These are phyloP conservation scores for Phytophthora niederhauseri DNA, from an alignment of 352 stramenopile species.

Conservation along the genomic window DNA sequence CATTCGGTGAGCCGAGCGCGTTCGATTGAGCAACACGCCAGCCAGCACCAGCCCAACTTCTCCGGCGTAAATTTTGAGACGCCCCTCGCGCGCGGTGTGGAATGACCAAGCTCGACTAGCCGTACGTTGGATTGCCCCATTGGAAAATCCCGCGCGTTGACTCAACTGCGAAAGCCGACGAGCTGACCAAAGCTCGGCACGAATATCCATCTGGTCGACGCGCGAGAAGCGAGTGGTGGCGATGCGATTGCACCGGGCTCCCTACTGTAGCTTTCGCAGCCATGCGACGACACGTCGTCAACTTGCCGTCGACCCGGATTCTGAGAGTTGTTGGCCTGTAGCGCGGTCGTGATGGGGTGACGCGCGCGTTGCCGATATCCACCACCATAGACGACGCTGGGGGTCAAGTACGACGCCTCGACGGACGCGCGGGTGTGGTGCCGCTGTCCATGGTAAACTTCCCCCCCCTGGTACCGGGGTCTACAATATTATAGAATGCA, in stretches of 20 bases:
- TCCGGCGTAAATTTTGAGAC: slow-evolving; percentile 14
- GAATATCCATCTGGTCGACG: slow-evolving; percentile 26
- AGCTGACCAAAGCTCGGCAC: not conserved
- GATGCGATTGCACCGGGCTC: not conserved
- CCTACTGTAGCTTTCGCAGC: slow-evolving; percentile 1
- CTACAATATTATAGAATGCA: not conserved
- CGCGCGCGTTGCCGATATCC: slow-evolving; percentile 1
- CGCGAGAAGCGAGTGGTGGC: slow-evolving; percentile 6
- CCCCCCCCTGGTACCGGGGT: not conserved
- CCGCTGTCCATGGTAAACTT: not conserved
- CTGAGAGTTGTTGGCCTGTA: slow-evolving; percentile 18
- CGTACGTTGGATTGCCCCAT: slow-evolving; percentile 10
- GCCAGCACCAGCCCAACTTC: slow-evolving; percentile 12
- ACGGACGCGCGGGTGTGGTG: slow-evolving; percentile 2
- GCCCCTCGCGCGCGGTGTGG: too few relatives aligned
- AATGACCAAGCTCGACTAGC: slow-evolving; percentile 16
- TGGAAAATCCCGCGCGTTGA: slow-evolving; percentile 5
- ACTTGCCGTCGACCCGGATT: slow-evolving; percentile 14
- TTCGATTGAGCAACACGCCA: slow-evolving; percentile 3
- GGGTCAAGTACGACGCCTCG: slow-evolving; percentile 32
- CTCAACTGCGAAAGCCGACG: not conserved
- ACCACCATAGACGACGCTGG: slow-evolving; percentile 16
- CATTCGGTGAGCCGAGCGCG: not conserved
- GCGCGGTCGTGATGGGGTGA: slow-evolving; percentile 7
- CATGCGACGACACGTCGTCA: slow-evolving; percentile 12